A percentile compares a stretch with the other conserved stretches of the same genome.
Conservation (phyloP, 75 land plant species). For the Azolla pinnata region DNA sequence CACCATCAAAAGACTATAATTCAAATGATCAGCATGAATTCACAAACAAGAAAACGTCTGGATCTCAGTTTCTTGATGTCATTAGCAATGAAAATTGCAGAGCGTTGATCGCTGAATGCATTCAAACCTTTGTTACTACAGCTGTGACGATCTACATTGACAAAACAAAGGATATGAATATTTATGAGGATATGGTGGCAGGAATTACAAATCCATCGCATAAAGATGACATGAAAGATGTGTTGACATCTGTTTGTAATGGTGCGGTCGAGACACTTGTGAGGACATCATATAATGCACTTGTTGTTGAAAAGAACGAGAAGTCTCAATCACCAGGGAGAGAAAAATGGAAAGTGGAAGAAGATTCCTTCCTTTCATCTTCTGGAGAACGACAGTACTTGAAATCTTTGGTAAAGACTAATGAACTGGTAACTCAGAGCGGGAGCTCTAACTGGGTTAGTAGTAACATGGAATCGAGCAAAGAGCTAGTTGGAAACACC, state of each 20-base stretch:
- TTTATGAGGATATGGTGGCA: constrained; percentile 54
- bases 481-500: not conserved
- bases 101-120: constrained; percentile 42
- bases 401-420: not conserved
- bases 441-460: not conserved
- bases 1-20: not conserved
- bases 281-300: constrained; percentile 59
- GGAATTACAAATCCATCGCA: constrained; percentile 62
- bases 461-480: not conserved
- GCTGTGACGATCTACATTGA: constrained; percentile 82
- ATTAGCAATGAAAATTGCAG: constrained; percentile 28
- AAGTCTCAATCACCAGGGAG: no score
- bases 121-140: constrained; percentile 60
- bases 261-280: constrained; percentile 63
- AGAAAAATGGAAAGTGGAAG: not conserved
- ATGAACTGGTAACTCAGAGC: not conserved
- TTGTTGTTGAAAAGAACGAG: no score
- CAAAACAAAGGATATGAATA: constrained; percentile 67
- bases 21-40: no score
- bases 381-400: not conserved
- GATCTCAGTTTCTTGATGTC: constrained; percentile 30
- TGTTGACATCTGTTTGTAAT: constrained; percentile 61
- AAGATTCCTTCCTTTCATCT: not conserved
- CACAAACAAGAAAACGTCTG: no score
- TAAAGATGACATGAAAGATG: constrained; percentile 46